These are phyloP conservation scores for Candida orba DNA, from an alignment of 805 yeast species.

Conservation along the genomic window DNA sequence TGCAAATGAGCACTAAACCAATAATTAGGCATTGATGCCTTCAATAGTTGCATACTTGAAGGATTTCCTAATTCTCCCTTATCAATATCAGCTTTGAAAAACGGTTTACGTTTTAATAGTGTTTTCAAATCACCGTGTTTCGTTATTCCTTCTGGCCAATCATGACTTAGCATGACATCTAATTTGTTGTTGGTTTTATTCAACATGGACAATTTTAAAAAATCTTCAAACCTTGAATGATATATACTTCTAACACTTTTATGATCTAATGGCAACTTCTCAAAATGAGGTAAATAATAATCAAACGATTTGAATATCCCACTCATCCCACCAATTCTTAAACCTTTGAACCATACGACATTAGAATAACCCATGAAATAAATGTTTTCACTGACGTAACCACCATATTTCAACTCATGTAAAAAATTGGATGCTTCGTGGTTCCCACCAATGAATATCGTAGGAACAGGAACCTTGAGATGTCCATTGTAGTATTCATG, in stretches of 20 bases:
- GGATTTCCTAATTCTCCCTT: constrained; percentile 66
- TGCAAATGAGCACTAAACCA: constrained; percentile 95
- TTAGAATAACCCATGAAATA: constrained; percentile 79
- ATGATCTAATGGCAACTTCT: constrained; percentile 41
- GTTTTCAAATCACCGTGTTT: constrained; percentile 48
- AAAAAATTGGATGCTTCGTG: constrained; percentile 85
- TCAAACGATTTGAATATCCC: constrained; percentile 67
- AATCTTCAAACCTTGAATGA: constrained; percentile 54
- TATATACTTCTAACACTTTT: constrained; percentile 55
- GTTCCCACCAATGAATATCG: constrained; percentile 89
- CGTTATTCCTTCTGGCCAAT: constrained; percentile 87
- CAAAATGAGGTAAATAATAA: constrained; percentile 34
- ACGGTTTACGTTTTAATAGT: constrained; percentile 56
- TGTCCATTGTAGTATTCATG: constrained; percentile 57
- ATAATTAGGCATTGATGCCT: constrained; percentile 47
- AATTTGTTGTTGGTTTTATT: constrained; percentile 20
- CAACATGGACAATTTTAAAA: constrained; percentile 42
- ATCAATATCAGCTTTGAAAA: constrained; percentile 56
- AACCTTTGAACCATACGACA: constrained; percentile 65
- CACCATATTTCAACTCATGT: constrained; percentile 71
- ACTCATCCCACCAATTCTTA: constrained; percentile 73
- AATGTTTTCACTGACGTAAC: constrained; percentile 87
- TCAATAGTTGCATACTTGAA: constrained; percentile 47
- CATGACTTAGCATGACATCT: constrained; percentile 73
- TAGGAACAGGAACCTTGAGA: constrained; percentile 61